These are phyloP conservation scores for Microbotryum intermedium DNA, from an alignment of 1,284 basidiomycete genomes.

Conservation along the genomic window DNA sequence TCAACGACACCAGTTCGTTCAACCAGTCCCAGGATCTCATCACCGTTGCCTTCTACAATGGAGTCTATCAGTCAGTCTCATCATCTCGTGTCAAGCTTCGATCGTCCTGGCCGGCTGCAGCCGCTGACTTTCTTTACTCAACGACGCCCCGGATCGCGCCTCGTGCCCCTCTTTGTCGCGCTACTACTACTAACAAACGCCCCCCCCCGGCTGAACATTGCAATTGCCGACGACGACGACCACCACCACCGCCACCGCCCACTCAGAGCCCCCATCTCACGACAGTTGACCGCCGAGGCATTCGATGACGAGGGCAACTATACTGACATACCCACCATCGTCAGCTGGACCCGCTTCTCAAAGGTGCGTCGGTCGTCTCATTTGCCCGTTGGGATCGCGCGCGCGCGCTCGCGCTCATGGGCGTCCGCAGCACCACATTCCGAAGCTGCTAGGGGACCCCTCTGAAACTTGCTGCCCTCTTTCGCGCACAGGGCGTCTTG, in stretches of 20 bases:
- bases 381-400: neutral
- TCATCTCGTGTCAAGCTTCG: too few species aligned
- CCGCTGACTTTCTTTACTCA: too few species aligned
- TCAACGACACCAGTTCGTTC: conserved; percentile 27
- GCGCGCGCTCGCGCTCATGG: neutral
- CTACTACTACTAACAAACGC: too few species aligned
- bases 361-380: conserved; percentile 6
- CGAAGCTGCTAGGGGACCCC: too few species aligned
- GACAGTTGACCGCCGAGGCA: conserved; percentile 13
- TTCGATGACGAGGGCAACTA: conserved; percentile 25
- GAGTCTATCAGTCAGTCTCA: conserved; percentile 22
- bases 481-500: conserved; percentile 29
- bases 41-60: conserved; percentile 26
- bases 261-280: conserved; percentile 10
- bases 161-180: neutral
- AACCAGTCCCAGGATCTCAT: conserved; percentile 22
- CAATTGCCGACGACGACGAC: neutral
- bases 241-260: neutral
- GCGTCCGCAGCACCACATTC: neutral
- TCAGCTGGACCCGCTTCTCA: conserved; percentile 23
- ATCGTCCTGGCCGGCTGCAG: too few species aligned
- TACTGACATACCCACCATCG: conserved; percentile 16
- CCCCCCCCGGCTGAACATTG: neutral
- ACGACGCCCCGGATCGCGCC: neutral
- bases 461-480: too few species aligned